A percentile compares a stretch with the other conserved stretches of the same genome.
phyloP scores from a whole-genome alignment of 192 early-diverging fungal species.

The Umbelopsis ramanniana region DNA sequence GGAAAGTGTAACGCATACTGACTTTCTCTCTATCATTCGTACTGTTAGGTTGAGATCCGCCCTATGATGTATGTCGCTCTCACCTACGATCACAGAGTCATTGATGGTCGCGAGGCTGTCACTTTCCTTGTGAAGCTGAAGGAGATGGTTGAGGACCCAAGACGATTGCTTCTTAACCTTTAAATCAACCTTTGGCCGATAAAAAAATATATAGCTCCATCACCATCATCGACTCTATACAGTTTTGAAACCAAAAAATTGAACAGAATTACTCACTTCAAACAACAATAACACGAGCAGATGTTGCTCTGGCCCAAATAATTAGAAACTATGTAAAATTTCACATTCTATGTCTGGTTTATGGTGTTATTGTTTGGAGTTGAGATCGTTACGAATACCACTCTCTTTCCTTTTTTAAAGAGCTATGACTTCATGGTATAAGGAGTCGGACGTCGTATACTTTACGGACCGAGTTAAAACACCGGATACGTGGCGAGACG shows the following conservation, averaged over 20 bases:
- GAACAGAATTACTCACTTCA: constrained; percentile 1
- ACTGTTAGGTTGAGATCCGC: constrained; percentile 69
- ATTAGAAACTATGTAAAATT: constrained; percentile 7
- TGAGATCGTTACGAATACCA: neutral
- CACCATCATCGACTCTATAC: neutral
- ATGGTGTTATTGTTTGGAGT: neutral
- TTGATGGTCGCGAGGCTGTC: constrained; percentile 98
- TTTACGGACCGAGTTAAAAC: constrained; percentile 13
- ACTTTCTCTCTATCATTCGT: neutral
- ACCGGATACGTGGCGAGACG: neutral
- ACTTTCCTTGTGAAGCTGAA: constrained; percentile 98
- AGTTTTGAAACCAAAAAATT: constrained; percentile 1
- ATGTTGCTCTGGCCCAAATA: neutral
- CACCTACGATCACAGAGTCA: constrained; percentile 98
- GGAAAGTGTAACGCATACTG: constrained; percentile 15
- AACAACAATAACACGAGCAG: constrained; percentile 9
- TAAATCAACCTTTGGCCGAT: constrained; percentile 49
- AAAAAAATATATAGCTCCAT: constrained; percentile 14
- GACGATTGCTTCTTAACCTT: constrained; percentile 86
- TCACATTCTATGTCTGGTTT: neutral
- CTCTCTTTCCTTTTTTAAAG: neutral
- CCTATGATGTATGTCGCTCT: constrained; percentile 98
- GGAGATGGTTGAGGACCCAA: constrained; percentile 96
- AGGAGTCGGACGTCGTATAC: neutral
- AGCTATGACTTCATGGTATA: neutral